These are phyloP conservation scores for Anisodus tanguticus DNA, from an alignment of 257 asterid species.

Conservation along the genomic window DNA sequence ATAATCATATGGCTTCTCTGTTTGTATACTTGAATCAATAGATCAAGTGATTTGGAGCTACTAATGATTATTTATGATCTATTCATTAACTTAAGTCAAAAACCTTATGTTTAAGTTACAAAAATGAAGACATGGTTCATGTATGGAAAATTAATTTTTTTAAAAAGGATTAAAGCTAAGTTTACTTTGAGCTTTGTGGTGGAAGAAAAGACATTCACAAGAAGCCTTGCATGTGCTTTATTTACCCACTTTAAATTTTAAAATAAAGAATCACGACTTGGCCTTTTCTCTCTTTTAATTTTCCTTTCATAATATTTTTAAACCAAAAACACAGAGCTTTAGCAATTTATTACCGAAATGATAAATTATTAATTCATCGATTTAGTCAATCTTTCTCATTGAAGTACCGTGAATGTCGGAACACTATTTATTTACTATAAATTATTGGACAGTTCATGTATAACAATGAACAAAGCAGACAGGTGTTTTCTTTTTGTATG, in stretches of 20 bases:
- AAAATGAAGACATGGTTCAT: neutral
- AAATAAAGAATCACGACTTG: slow-evolving; percentile 37
- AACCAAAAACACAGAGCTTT: slow-evolving; percentile 33
- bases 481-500: neutral
- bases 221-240: slow-evolving; percentile 38
- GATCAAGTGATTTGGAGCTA: neutral
- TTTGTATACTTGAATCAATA: neutral
- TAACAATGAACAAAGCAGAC: neutral
- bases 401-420: slow-evolving; percentile 58
- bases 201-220: slow-evolving; percentile 41
- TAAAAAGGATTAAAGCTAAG: neutral
- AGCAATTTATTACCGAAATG: slow-evolving; percentile 16
- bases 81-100: slow-evolving; percentile 1
- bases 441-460: slow-evolving; percentile 27
- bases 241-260: slow-evolving; percentile 39
- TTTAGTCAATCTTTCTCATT: slow-evolving; percentile 35
- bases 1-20: neutral
- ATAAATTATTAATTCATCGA: slow-evolving; percentile 28
- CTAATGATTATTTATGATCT: neutral
- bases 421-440: neutral
- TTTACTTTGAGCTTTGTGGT: slow-evolving; percentile 33
- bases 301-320: slow-evolving; percentile 3
- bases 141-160: neutral
- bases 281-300: slow-evolving; percentile 24
- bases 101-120: slow-evolving; percentile 6